These are phyloP conservation scores for Picochlorum sp. DNA, from an alignment of 139 green algal species.

Conservation along the genomic window DNA sequence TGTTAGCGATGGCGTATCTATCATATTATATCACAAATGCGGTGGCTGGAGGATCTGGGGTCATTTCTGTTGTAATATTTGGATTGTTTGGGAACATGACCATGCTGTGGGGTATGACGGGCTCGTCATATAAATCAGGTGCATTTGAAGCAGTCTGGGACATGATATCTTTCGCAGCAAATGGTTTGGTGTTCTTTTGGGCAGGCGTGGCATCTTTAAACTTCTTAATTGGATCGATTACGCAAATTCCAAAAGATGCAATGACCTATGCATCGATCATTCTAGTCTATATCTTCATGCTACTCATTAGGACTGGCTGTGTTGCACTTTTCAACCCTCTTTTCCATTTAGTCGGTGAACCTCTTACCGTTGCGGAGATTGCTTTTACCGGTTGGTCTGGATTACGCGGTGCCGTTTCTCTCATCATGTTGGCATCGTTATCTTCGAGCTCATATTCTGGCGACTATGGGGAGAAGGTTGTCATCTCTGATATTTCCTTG, in stretches of 20 bases:
- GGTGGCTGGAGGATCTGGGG: slow-evolving; percentile 33
- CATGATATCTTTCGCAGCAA: slow-evolving; percentile 42
- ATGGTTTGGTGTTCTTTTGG: slow-evolving; percentile 82
- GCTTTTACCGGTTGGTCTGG: slow-evolving; percentile 55
- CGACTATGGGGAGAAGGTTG: neutral
- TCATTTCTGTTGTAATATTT: slow-evolving; percentile 82
- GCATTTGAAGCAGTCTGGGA: slow-evolving; percentile 37
- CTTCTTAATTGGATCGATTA: slow-evolving; percentile 51
- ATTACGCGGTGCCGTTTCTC: slow-evolving; percentile 64
- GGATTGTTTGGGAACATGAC: slow-evolving; percentile 71
- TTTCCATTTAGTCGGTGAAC: slow-evolving; percentile 22
- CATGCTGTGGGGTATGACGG: slow-evolving; percentile 50
- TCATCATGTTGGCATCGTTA: slow-evolving; percentile 72
- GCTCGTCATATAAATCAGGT: slow-evolving; percentile 8
- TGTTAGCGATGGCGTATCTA: slow-evolving; percentile 65
- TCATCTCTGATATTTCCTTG: slow-evolving; percentile 50
- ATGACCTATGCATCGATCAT: slow-evolving; percentile 27
- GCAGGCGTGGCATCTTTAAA: slow-evolving; percentile 63
- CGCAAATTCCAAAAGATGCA: slow-evolving; percentile 13
- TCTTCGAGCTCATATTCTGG: neutral
- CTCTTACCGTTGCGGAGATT: slow-evolving; percentile 39
- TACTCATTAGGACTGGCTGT: slow-evolving; percentile 32
- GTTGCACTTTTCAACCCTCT: slow-evolving; percentile 29
- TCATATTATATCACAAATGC: slow-evolving; percentile 67
- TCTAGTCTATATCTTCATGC: slow-evolving; percentile 46